Evolutionary conservation across 495 filamentous ascomycete genomes (phyloP).

Genomic region (Bryoglossum gracile): DNA sequence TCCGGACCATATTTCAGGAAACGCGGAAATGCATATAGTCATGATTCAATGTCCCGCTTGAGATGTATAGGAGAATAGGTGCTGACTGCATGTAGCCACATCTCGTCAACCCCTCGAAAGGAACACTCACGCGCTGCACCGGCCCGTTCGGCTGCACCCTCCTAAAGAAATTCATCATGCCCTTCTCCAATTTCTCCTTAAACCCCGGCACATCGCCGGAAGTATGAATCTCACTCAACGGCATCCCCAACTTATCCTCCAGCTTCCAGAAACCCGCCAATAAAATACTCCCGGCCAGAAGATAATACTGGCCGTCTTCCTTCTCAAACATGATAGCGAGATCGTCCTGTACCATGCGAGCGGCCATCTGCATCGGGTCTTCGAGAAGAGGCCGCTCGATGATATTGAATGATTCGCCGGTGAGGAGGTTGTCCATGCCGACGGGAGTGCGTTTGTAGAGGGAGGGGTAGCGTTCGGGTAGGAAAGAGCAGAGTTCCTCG

Average conservation of each 20-base stretch:
- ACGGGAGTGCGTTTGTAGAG: slow-evolving; percentile 58
- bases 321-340: slow-evolving; percentile 81
- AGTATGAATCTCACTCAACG: slow-evolving; percentile 75
- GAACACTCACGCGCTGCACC: slow-evolving; percentile 39
- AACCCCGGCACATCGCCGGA: slow-evolving; percentile 74
- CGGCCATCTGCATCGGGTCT: slow-evolving; percentile 74
- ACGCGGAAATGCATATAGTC: no score
- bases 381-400: slow-evolving; percentile 57
- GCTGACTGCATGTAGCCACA: no score
- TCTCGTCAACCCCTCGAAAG: no score
- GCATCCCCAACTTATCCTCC: slow-evolving; percentile 79
- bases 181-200: slow-evolving; percentile 69
- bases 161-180: slow-evolving; percentile 75
- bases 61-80: no score
- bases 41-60: no score
- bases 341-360: slow-evolving; percentile 77
- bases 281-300: slow-evolving; percentile 71
- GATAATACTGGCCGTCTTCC: slow-evolving; percentile 74
- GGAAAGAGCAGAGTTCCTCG: slow-evolving; percentile 66
- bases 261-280: slow-evolving; percentile 86
- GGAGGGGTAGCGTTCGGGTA: slow-evolving; percentile 73
- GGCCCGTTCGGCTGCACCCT: slow-evolving; percentile 57
- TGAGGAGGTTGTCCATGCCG: slow-evolving; percentile 66
- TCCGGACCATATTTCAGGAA: no score
- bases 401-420: slow-evolving; percentile 68